Percentiles rank a stretch among this genome's conserved stretches.
phyloP scores from a whole-genome alignment of 148 eudicot species.

The Arbutus unedo region DNA sequence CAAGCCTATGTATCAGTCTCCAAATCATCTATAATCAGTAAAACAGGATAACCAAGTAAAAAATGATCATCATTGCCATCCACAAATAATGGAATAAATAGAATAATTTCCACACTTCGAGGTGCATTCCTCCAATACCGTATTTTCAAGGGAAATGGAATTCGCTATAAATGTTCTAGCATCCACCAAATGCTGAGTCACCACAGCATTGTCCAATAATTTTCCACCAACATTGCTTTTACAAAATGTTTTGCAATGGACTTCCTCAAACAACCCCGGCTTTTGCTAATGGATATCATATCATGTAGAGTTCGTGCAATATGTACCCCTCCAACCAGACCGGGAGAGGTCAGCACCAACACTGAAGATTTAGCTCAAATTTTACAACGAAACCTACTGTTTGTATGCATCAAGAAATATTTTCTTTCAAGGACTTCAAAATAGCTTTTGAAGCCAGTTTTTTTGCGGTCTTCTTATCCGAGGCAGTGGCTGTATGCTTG shows the following conservation, averaged over 20 bases:
- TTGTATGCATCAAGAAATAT: background rate
- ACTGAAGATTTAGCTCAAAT: no score
- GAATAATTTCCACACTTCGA: background rate
- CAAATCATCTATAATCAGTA: background rate
- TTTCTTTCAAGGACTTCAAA: conserved; percentile 49
- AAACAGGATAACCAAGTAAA: background rate
- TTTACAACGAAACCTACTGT: background rate
- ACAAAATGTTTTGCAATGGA: background rate
- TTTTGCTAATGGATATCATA: background rate
- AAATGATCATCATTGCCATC: background rate
- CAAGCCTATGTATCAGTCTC: background rate
- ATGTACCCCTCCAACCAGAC: background rate
- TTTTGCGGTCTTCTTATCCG: conserved; percentile 49
- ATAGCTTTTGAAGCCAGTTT: conserved; percentile 53
- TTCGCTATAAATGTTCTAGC: background rate
- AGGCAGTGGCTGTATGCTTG: conserved; percentile 31
- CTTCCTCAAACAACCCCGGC: background rate
- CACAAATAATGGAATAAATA: background rate
- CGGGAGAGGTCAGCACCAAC: no score
- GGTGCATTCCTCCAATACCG: background rate
- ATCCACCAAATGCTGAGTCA: background rate
- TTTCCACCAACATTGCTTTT: background rate
- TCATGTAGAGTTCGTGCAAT: background rate
- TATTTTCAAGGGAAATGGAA: background rate
- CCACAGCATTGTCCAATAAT: background rate